Conservation (phyloP, 2,329 filamentous ascomycete genomes). For the Colletotrichum cordylinicola region DNA sequence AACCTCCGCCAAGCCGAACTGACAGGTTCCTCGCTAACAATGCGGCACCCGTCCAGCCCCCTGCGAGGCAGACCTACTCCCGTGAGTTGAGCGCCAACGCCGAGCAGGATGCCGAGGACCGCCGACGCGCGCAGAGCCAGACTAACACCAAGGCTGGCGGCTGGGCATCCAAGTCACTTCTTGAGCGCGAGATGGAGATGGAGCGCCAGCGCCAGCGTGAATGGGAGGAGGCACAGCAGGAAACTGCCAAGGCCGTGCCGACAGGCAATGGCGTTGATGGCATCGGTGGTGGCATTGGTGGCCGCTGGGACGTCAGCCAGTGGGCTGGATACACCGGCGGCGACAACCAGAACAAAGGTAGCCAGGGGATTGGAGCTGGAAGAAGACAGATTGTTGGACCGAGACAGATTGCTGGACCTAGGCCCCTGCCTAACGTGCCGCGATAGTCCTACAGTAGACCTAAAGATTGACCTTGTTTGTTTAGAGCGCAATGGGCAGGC, state of each 20-base stretch:
- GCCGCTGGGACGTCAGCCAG: slow-evolving; percentile 78
- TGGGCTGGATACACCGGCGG: slow-evolving; percentile 79
- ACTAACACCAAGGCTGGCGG: slow-evolving; percentile 66
- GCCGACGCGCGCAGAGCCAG: slow-evolving; percentile 63
- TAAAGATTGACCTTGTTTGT: background rate
- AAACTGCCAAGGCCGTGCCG: slow-evolving; percentile 60
- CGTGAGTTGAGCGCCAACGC: slow-evolving; percentile 61
- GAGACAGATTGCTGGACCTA: slow-evolving; percentile 78
- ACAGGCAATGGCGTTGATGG: slow-evolving; percentile 63
- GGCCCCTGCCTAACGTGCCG: slow-evolving; percentile 59
- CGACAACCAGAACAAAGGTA: slow-evolving; percentile 74
- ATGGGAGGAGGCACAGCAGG: slow-evolving; percentile 79
- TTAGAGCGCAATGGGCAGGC: background rate
- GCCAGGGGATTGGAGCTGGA: slow-evolving; percentile 70
- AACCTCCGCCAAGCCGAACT: slow-evolving; percentile 49
- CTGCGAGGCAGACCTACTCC: slow-evolving; percentile 56
- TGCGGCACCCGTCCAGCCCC: slow-evolving; percentile 47
- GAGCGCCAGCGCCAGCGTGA: slow-evolving; percentile 78
- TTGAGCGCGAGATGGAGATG: slow-evolving; percentile 82
- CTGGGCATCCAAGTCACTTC: slow-evolving; percentile 71
- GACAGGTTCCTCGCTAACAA: slow-evolving; percentile 64
- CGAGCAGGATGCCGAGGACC: slow-evolving; percentile 68
- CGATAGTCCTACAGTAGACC: background rate
- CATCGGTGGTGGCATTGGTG: slow-evolving; percentile 68
- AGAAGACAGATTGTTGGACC: slow-evolving; percentile 82